Percentiles rank a stretch among this genome's conserved stretches.
Conservation (phyloP, 345 rosid genomes). For the Linum usitatissimum region DNA sequence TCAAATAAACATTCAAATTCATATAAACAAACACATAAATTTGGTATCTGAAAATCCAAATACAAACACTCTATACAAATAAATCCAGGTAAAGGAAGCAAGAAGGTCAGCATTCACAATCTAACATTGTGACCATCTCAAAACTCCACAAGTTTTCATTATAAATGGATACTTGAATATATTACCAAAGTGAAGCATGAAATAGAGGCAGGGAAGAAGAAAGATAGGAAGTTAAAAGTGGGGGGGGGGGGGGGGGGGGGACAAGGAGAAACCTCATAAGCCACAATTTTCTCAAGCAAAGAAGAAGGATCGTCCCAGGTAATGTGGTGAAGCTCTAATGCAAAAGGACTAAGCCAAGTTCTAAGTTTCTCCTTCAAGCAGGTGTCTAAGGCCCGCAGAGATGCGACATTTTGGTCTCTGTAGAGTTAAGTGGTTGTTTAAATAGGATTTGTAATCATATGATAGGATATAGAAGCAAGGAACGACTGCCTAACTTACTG, state of each 20-base stretch:
- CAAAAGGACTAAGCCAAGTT: slow-evolving; percentile 90
- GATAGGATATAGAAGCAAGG: background rate
- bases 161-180: too few species aligned
- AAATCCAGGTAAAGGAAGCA: slow-evolving; percentile 13
- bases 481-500: slow-evolving; percentile 29
- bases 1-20: too few species aligned
- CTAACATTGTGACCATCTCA: background rate
- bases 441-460: background rate
- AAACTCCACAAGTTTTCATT: too few species aligned
- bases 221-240: slow-evolving; percentile 4
- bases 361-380: slow-evolving; percentile 71
- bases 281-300: slow-evolving; percentile 87
- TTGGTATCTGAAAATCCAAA: too few species aligned
- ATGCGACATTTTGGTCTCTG: slow-evolving; percentile 64
- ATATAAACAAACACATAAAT: too few species aligned
- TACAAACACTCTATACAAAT: too few species aligned
- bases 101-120: background rate
- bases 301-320: slow-evolving; percentile 95
- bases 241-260: too few species aligned
- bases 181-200: slow-evolving; percentile 2
- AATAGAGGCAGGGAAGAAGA: background rate
- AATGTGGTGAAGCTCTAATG: slow-evolving; percentile 81
- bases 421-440: slow-evolving; percentile 19
- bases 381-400: slow-evolving; percentile 65
- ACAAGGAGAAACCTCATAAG: slow-evolving; percentile 50